A percentile compares a stretch with the other conserved stretches of the same genome.
phyloP scores from a whole-genome alignment of 164 flowering plant species.

The Vitis rupestris region DNA sequence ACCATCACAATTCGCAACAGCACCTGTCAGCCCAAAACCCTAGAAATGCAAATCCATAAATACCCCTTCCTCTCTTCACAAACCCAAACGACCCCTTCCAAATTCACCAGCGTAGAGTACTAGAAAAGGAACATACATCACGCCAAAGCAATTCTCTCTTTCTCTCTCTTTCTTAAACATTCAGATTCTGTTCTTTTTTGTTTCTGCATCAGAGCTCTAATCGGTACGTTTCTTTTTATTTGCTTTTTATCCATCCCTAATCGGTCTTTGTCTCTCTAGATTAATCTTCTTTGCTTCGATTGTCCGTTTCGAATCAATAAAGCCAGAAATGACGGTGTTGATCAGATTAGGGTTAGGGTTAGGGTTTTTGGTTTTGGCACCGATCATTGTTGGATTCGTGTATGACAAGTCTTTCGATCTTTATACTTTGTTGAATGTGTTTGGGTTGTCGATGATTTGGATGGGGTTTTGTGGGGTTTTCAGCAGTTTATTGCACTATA shows the following conservation, averaged over 20 bases:
- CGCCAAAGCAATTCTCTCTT: background rate
- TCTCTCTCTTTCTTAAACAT: conserved; percentile 10
- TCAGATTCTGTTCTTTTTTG: conserved; percentile 17
- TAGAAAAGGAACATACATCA: background rate
- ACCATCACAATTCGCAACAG: background rate
- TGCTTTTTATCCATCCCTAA: background rate
- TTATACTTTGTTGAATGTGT: conserved; percentile 4
- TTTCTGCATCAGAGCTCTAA: conserved; percentile 17
- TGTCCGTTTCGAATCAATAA: conserved; percentile 2
- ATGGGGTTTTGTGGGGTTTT: conserved; percentile 25
- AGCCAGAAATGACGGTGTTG: background rate
- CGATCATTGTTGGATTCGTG: conserved; percentile 16
- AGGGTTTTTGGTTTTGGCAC: conserved; percentile 11
- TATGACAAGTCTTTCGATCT: background rate
- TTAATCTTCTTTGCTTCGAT: background rate
- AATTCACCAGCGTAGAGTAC: background rate
- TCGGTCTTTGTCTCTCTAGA: background rate
- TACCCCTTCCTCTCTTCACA: conserved; percentile 10
- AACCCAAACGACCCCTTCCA: background rate
- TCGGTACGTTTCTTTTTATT: conserved; percentile 21
- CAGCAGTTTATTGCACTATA: conserved; percentile 47
- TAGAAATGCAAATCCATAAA: conserved; percentile 17
- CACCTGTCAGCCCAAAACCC: conserved; percentile 11
- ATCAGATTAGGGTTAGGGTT: conserved; percentile 7
- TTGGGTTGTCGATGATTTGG: conserved; percentile 9